Evolutionary conservation across 2,329 filamentous ascomycete species (phyloP).

Genomic region (Leptographium procerum): DNA sequence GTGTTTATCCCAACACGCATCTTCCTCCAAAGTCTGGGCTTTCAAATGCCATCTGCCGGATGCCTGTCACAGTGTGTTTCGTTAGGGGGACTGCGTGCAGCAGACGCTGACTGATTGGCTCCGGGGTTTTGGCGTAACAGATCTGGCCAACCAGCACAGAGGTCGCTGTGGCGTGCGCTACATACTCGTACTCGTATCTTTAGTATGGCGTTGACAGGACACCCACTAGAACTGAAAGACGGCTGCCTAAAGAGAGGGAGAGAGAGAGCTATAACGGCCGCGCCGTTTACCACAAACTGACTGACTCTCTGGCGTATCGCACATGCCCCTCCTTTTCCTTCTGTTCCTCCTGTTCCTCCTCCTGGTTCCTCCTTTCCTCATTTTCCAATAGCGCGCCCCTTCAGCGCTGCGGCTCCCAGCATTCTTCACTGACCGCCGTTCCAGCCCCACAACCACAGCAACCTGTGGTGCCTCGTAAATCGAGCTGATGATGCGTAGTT

Average conservation of each 20-base stretch:
- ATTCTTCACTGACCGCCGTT: conserved; percentile 1
- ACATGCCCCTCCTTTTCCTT: not conserved
- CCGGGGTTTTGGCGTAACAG: too few relatives aligned
- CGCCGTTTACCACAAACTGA: not conserved
- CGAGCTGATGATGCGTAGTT: not conserved
- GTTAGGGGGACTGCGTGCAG: not conserved
- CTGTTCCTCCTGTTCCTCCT: too few relatives aligned
- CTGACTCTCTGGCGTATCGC: not conserved
- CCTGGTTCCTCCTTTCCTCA: not conserved
- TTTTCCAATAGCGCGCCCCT: not conserved
- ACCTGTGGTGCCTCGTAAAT: not conserved
- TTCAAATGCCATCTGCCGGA: too few relatives aligned
- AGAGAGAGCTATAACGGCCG: not conserved
- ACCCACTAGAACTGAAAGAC: not conserved
- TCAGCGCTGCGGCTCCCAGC: not conserved
- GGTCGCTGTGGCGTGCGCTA: not conserved
- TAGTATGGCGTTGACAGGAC: not conserved
- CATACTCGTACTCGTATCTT: too few relatives aligned
- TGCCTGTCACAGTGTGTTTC: not conserved
- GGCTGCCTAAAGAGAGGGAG: not conserved
- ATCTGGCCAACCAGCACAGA: not conserved
- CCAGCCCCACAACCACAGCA: not conserved
- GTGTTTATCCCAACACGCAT: too few relatives aligned
- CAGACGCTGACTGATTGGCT: too few relatives aligned
- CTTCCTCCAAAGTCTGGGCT: too few relatives aligned